Base-by-base conservation (phyloP, 441 rosid genomes). In the Omphalea diandra region DNA sequence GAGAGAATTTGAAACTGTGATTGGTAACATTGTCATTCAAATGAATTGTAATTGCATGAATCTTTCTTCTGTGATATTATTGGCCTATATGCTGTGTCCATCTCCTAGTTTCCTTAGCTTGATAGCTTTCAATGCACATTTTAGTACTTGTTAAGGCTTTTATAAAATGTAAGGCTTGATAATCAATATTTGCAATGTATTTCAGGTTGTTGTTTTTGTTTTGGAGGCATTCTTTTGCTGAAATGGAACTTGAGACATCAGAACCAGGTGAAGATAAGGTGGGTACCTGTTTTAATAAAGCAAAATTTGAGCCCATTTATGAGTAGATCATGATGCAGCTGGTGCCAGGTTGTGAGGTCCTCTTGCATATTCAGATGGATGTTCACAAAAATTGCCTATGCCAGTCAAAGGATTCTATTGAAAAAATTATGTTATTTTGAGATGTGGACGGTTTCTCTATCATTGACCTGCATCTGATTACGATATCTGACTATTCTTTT, bases 191-290 rank as follows among this genome's bases (percentile, higher is more conserved):
- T 36, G 9, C 43, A 32, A 73, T 73, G 77, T 73, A 73, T 72
- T 77, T 78, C 88, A 95, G 99, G 89, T 95, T 68, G 85, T 93
- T 36, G 98, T 98, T 63, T 95, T 95, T 84, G 97, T 95, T 77
- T 85, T 95, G 95, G 99, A 95, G 78, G 99, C 95, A 35, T 95
- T 95, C 88, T 95, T n/a, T 89, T 64, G 73, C 99, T 53, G 97
- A 95, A 80, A 83, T 95, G 88, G 98, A 90, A 67, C 87, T 93
- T 29, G 95, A 95, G 69, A 67, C 80, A 66, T 81, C 93, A 54
- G 91, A 85, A 64, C 74, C 78, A 61, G 62, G 81, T 22, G 87
- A 78, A 79, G 95, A 77, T 67, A 36, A 89, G 98, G 97, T 94
- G 77, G 32, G 88, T 79, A 44, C 26, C 67, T 66, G 3, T 62